Percentiles rank a stretch among this genome's conserved stretches.
These are phyloP conservation scores for Rhizopus arrhizus DNA, from an alignment of 371 early-diverging fungal genomes.

Conservation along the genomic window DNA sequence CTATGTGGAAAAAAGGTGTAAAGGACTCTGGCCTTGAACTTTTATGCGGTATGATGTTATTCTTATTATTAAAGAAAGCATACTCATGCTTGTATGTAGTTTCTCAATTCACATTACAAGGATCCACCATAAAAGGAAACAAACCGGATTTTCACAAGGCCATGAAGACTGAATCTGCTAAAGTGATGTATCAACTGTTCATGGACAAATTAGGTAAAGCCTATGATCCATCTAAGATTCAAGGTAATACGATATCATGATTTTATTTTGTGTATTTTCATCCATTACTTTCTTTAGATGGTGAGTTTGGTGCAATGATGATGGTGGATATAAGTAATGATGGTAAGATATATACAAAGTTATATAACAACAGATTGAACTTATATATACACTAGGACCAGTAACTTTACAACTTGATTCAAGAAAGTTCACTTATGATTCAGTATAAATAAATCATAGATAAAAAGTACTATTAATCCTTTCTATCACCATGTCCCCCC, in stretches of 20 bases:
- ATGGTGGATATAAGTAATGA: slow-evolving; percentile 83
- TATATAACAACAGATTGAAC: neutral
- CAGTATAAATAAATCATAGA: slow-evolving; percentile 2
- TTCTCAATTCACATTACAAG: slow-evolving; percentile 87
- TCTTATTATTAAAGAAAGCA: no score
- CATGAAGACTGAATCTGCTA: slow-evolving; percentile 74
- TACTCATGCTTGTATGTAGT: slow-evolving; percentile 41
- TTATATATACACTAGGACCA: slow-evolving; percentile 55
- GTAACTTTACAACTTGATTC: slow-evolving; percentile 80
- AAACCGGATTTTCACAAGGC: slow-evolving; percentile 91
- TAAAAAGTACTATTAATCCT: neutral
- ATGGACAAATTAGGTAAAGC: slow-evolving; percentile 66
- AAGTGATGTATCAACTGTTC: slow-evolving; percentile 72
- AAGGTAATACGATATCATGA: slow-evolving; percentile 53
- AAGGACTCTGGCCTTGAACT: slow-evolving; percentile 72
- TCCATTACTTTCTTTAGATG: slow-evolving; percentile 51
- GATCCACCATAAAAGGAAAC: slow-evolving; percentile 69
- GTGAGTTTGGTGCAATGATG: slow-evolving; percentile 88
- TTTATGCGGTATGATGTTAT: slow-evolving; percentile 60
- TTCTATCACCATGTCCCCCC: no score
- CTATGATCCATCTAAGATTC: slow-evolving; percentile 65
- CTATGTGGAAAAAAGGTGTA: slow-evolving; percentile 77
- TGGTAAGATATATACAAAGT: slow-evolving; percentile 33
- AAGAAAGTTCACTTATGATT: slow-evolving; percentile 56
- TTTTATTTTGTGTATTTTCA: neutral